These are phyloP conservation scores for Geotrichum siamense DNA, from an alignment of 1,139 yeast genomes.

Conservation along the genomic window DNA sequence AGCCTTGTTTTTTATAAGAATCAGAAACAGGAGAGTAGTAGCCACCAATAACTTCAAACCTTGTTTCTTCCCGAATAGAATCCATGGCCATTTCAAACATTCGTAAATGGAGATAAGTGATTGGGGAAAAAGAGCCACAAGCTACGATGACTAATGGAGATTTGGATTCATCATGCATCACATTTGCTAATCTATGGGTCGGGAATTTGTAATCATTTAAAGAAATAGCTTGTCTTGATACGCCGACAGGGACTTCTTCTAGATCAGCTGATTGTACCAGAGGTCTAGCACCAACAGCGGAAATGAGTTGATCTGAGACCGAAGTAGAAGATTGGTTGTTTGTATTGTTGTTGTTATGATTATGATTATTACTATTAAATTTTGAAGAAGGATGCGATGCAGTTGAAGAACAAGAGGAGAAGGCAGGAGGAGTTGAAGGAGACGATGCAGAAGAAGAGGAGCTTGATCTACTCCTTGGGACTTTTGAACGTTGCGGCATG, in stretches of 20 bases:
- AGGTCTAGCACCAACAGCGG: conserved; percentile 28
- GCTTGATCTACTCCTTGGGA: background rate
- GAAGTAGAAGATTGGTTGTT: background rate
- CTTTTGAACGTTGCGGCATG: conserved; percentile 6
- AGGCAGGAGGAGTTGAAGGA: background rate
- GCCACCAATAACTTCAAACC: conserved; percentile 94
- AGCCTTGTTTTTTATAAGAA: conserved; percentile 86
- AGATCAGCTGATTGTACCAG: conserved; percentile 68
- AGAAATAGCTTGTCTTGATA: conserved; percentile 72
- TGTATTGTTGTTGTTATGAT: background rate
- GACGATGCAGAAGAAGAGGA: background rate
- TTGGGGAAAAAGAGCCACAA: conserved; percentile 95
- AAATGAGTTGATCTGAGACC: too few relatives aligned
- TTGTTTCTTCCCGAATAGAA: conserved; percentile 83
- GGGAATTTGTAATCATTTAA: conserved; percentile 73
- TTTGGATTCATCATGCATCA: conserved; percentile 65
- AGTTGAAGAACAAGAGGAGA: background rate
- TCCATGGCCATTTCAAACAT: conserved; percentile 99
- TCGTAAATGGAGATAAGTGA: conserved; percentile 85
- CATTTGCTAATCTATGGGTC: conserved; percentile 69
- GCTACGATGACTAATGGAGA: conserved; percentile 91
- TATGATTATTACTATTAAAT: background rate
- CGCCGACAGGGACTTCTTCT: conserved; percentile 94
- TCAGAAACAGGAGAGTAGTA: conserved; percentile 96
- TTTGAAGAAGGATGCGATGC: too few relatives aligned